Percentiles rank a stretch among this genome's conserved stretches.
These are phyloP conservation scores for Babesia bovis DNA, from an alignment of 169 alveolate species.

Conservation along the genomic window DNA sequence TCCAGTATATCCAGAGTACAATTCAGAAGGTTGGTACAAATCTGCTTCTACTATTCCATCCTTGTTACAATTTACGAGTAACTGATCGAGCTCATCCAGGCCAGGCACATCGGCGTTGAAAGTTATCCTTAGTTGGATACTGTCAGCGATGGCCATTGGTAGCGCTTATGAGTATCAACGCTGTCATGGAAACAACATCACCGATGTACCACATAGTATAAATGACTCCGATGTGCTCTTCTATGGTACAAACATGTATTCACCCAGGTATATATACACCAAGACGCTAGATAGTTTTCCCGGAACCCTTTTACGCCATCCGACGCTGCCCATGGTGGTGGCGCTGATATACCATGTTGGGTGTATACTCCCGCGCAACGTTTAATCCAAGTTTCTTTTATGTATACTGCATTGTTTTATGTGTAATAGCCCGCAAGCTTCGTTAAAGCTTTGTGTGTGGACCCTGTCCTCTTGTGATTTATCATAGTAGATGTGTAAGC, in stretches of 20 bases:
- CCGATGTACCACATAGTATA: no score
- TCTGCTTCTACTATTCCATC: not conserved
- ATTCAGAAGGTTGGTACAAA: not conserved
- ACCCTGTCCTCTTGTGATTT: not conserved
- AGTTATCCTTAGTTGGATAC: not conserved
- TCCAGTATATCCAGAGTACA: not conserved
- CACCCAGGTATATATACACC: no score
- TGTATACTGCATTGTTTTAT: not conserved
- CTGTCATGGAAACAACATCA: no score
- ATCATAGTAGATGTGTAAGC: slow-evolving; percentile 9
- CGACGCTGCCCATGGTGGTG: not conserved
- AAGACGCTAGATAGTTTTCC: no score
- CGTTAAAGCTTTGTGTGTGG: not conserved
- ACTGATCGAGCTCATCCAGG: not conserved
- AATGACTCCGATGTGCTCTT: no score
- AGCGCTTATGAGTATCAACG: no score
- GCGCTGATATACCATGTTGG: slow-evolving; percentile 9
- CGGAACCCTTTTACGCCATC: no score
- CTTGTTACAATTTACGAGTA: slow-evolving; percentile 2
- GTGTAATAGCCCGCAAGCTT: not conserved
- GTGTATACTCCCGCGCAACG: slow-evolving; percentile 1
- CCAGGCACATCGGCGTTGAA: not conserved
- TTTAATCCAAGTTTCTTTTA: not conserved
- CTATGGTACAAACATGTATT: no score
- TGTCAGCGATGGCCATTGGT: not conserved